Conservation (phyloP, 331 rosid genomes). For the Quercus phellos region DNA sequence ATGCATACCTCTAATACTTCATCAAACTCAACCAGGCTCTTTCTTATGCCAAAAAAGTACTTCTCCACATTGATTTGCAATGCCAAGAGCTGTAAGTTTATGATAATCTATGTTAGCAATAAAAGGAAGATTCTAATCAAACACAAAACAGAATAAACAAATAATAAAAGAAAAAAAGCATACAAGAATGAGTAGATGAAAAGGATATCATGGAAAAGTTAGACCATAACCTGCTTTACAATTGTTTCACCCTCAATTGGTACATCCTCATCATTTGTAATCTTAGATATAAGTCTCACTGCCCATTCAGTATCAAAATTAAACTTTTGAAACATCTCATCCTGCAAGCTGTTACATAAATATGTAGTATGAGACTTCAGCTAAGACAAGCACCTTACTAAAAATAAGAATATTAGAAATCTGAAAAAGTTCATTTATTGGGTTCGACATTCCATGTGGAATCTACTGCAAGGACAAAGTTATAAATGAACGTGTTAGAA, state of each 20-base stretch:
- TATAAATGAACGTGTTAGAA: neutral
- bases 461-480: neutral
- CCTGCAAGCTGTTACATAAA: conserved; percentile 75
- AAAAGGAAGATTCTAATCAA: conserved; percentile 19
- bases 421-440: neutral
- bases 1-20: conserved; percentile 92
- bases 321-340: conserved; percentile 94
- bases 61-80: conserved; percentile 94
- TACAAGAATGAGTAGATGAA: neutral
- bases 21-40: conserved; percentile 92
- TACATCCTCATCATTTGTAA: conserved; percentile 84
- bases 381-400: neutral
- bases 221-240: conserved; percentile 73
- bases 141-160: neutral
- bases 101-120: conserved; percentile 25
- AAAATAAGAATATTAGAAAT: neutral
- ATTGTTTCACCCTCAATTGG: conserved; percentile 89
- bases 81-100: conserved; percentile 57
- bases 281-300: conserved; percentile 79
- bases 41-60: conserved; percentile 80
- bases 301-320: conserved; percentile 99
- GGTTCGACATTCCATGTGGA: neutral
- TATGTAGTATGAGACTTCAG: conserved; percentile 18
- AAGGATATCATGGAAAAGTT: conserved; percentile 11
- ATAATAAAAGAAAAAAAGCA: conserved; percentile 12